These are phyloP conservation scores for Cudoniella acicularis DNA, from an alignment of 495 filamentous ascomycete genomes.

Conservation along the genomic window DNA sequence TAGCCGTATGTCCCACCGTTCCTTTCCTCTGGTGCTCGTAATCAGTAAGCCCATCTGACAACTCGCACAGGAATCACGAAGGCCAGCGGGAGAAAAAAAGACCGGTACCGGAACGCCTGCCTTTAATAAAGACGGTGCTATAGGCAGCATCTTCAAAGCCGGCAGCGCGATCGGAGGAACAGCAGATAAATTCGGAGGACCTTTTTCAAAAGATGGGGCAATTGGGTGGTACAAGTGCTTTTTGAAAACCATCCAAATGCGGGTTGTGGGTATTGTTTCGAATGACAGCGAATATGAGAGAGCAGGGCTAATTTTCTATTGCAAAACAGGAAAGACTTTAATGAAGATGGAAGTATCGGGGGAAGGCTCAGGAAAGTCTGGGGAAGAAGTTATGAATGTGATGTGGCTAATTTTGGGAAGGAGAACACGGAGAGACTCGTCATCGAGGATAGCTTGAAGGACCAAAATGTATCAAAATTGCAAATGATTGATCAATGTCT, in stretches of 20 bases:
- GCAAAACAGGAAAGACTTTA: not conserved
- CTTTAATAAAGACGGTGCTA: conserved; percentile 3
- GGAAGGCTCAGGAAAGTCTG: not conserved
- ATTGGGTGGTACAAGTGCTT: conserved; percentile 4
- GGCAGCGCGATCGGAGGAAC: conserved; percentile 7
- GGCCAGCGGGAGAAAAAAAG: conserved; percentile 6
- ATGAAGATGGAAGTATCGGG: not conserved
- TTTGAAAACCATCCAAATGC: not conserved
- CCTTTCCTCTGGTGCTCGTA: not conserved
- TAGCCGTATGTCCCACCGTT: not conserved
- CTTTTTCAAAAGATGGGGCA: conserved; percentile 11
- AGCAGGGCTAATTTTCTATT: not conserved
- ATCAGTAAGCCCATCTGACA: not conserved
- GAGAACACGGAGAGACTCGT: too few species aligned
- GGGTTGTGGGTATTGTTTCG: not conserved
- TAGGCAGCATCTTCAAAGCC: conserved; percentile 1
- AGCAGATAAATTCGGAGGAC: conserved; percentile 14
- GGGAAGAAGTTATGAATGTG: not conserved
- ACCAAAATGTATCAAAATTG: too few species aligned
- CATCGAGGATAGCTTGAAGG: too few species aligned
- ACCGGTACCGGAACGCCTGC: not conserved
- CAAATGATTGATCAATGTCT: too few species aligned
- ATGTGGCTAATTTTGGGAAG: too few species aligned
- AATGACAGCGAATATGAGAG: not conserved
- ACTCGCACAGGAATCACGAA: not conserved